Percentiles rank a stretch among this genome's conserved stretches.
These are phyloP conservation scores for Epicoccum sorghinum DNA, from an alignment of 2,329 filamentous ascomycete species.

Conservation along the genomic window DNA sequence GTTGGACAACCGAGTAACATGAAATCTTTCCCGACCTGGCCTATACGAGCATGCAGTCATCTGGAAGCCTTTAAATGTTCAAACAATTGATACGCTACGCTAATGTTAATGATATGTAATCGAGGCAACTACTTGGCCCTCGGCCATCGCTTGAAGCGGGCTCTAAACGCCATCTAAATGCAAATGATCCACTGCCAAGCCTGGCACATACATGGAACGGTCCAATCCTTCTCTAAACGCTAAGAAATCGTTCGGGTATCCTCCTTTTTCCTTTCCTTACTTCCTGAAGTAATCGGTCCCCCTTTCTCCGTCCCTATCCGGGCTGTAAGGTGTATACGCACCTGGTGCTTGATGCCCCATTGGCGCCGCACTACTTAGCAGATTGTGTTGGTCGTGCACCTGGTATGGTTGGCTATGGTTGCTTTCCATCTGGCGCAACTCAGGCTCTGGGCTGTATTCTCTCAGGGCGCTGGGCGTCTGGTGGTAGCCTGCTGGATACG, in stretches of 20 bases:
- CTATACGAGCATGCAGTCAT: no score
- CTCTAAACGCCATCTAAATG: constrained; percentile 4
- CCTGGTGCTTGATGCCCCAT: constrained; percentile 35
- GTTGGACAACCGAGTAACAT: no score
- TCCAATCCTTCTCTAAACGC: neutral
- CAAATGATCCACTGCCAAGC: neutral
- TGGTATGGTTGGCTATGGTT: constrained; percentile 34
- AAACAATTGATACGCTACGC: neutral
- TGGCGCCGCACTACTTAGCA: constrained; percentile 42
- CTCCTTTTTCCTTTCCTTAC: neutral
- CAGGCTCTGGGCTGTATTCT: constrained; percentile 44
- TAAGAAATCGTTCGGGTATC: neutral
- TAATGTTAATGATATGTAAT: neutral
- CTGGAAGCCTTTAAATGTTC: neutral
- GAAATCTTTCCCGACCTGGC: no score
- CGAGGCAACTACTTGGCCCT: neutral
- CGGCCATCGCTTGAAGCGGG: neutral
- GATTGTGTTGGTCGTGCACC: constrained; percentile 27
- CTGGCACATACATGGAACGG: neutral
- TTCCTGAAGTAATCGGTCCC: constrained; percentile 31
- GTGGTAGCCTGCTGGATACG: constrained; percentile 57
- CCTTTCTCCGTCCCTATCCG: constrained; percentile 28
- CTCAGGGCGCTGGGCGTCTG: constrained; percentile 51
- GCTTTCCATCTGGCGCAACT: constrained; percentile 28
- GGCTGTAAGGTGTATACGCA: constrained; percentile 39